Conservation (phyloP, 73 alveolate species). For the Paramecium tetraurelia region DNA sequence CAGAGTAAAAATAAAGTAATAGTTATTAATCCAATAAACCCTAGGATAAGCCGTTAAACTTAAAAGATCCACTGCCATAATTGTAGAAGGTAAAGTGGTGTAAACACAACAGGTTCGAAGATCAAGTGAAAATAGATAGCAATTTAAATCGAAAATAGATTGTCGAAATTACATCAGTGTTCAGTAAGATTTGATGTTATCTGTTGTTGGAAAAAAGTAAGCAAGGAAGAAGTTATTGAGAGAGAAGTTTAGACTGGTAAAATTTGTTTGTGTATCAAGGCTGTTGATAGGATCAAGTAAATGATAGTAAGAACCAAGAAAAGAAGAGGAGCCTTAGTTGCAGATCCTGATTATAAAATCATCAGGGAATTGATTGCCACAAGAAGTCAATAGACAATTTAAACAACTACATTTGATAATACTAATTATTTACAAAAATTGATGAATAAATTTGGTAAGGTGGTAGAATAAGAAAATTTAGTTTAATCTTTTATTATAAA, state of each 20-base stretch:
- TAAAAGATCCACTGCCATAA: not conserved
- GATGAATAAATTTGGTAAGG: not conserved
- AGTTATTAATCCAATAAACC: not conserved
- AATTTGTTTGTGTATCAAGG: not conserved
- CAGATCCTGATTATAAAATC: slow-evolving; percentile 1
- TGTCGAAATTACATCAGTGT: not conserved
- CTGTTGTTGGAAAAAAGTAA: not conserved
- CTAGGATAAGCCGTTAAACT: not conserved
- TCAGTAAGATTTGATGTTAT: not conserved
- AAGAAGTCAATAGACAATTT: not conserved
- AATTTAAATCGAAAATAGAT: not conserved
- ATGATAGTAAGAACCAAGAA: not conserved
- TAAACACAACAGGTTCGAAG: not conserved
- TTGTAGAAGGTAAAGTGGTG: not conserved
- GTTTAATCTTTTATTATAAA: not conserved
- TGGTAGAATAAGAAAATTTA: not conserved
- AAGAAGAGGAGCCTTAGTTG: slow-evolving; percentile 9
- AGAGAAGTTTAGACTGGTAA: not conserved
- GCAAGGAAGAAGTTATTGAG: not conserved
- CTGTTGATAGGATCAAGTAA: slow-evolving; percentile 19
- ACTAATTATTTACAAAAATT: not conserved
- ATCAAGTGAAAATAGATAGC: not conserved
- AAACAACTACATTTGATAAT: not conserved
- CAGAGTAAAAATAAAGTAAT: not conserved
- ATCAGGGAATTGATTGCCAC: not conserved